A percentile compares a stretch with the other conserved stretches of the same genome.
These are phyloP conservation scores for Sporothrix pallida DNA, from an alignment of 2,329 filamentous ascomycete species.

Conservation along the genomic window DNA sequence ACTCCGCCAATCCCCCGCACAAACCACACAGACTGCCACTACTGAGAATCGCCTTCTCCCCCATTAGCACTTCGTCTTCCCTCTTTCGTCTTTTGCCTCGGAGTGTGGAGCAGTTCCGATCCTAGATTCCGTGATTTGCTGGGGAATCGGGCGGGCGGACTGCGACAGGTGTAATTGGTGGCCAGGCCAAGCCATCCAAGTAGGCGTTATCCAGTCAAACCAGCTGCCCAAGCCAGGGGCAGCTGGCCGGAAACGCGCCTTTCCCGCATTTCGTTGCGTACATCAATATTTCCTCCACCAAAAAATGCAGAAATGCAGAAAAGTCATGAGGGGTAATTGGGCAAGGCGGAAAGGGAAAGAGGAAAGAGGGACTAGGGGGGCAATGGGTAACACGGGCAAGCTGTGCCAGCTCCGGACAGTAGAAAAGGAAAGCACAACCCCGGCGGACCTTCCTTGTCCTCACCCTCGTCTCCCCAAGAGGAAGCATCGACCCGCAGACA, in stretches of 20 bases:
- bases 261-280: neutral
- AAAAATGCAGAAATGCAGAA: too few relatives aligned
- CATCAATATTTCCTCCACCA: neutral
- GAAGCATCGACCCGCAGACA: neutral
- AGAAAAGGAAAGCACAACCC: neutral
- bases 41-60: too few relatives aligned
- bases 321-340: too few relatives aligned
- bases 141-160: neutral
- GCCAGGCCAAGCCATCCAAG: too few relatives aligned
- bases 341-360: too few relatives aligned
- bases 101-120: neutral
- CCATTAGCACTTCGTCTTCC: neutral
- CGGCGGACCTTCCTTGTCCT: neutral
- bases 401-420: conserved; percentile 1
- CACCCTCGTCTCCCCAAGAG: neutral
- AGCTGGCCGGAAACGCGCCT: neutral
- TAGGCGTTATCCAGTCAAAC: too few relatives aligned
- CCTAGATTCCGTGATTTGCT: neutral
- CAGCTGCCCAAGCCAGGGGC: too few relatives aligned
- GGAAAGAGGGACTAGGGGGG: too few relatives aligned
- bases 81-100: neutral
- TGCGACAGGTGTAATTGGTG: too few relatives aligned
- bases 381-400: neutral
- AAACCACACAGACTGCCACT: neutral
- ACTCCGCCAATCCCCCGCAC: neutral